Conservation (phyloP, 75 land plant species). For the Ceratopteris richardii region DNA sequence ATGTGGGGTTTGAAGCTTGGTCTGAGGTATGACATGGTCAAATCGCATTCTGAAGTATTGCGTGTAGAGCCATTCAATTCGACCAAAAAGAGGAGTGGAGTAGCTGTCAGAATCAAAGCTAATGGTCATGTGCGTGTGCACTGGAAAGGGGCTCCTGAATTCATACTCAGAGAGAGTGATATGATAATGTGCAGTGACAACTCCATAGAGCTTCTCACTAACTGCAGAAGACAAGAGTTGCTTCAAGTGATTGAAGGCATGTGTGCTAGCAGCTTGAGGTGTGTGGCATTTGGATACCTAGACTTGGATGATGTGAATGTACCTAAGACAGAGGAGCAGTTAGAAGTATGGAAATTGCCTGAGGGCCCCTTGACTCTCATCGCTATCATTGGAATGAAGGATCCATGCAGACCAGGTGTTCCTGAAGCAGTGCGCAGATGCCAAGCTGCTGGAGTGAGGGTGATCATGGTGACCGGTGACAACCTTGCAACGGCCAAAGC, state of each 20-base stretch:
- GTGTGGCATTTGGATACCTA: slow-evolving; percentile 50
- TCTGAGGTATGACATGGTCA: not conserved
- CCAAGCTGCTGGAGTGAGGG: slow-evolving; percentile 35
- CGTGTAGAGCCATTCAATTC: slow-evolving; percentile 73
- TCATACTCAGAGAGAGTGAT: slow-evolving; percentile 33
- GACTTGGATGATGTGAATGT: slow-evolving; percentile 6
- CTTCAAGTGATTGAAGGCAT: slow-evolving; percentile 37
- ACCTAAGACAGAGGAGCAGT: slow-evolving; percentile 7
- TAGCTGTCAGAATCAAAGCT: slow-evolving; percentile 17
- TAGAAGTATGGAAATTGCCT: slow-evolving; percentile 4
- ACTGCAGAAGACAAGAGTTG: slow-evolving; percentile 10
- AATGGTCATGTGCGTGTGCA: slow-evolving; percentile 39
- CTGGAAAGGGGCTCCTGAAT: slow-evolving; percentile 91
- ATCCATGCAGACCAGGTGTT: slow-evolving; percentile 39
- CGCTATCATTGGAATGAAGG: slow-evolving; percentile 19
- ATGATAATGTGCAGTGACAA: slow-evolving; percentile 29
- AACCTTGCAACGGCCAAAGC: slow-evolving; percentile 89
- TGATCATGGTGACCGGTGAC: slow-evolving; percentile 94
- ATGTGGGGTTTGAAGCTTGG: slow-evolving; percentile 39
- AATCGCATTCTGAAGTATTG: slow-evolving; percentile 16
- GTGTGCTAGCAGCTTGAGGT: slow-evolving; percentile 50
- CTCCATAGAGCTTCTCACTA: slow-evolving; percentile 7
- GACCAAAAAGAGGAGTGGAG: slow-evolving; percentile 63
- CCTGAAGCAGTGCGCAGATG: slow-evolving; percentile 24
- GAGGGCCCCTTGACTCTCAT: slow-evolving; percentile 22